Evolutionary conservation across 1,284 basidiomycete species (phyloP), one percentile per base, ranked within the genome.

Genomic region (Ustilago hordei): DNA sequence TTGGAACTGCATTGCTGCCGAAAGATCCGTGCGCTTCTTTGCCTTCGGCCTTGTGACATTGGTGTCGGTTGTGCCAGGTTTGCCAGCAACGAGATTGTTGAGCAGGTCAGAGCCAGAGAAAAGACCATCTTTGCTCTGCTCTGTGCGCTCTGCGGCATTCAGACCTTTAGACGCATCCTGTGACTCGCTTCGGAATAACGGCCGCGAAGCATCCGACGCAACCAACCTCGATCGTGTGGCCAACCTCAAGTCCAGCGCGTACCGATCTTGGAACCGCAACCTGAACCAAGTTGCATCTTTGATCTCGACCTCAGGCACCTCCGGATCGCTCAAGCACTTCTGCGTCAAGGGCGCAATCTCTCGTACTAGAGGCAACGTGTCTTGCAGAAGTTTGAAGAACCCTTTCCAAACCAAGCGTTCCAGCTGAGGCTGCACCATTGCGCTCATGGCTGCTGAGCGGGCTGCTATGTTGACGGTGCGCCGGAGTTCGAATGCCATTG

Each of bases 271-370:
- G 74, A 92, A 92, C 54, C 92, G 86, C 38, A 94, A 85, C 59
- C 93, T 88, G 87, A 91, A 93, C 93, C 93, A 94, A 6, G 91
- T 91, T 43, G 91, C 91, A 4, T 91, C 89, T 85, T 93, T 93
- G 7, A 92, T 89, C 83, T 92, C 91, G 12, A 90, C 90, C 75
- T 92, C 91, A 36, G 75, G 72, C 36, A 65, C 54, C 19, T 66
- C 64, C 1, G 76, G 62, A 84, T 87, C 39, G 82, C 86, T n/a
- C 87, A 87, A 64, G 81, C 85, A 61, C 71, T 71, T 87, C 83
- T 47, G 88, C 23, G 89, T 87, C 50, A 93, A 90, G 11, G 88
- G 89, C 69, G 92, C 91, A 11, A 94, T 87, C 79, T 91, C 91
- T 2, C 90, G 89, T 6, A 91, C 91, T 56, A 93, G 90, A 0